Conservation (phyloP, 371 early-diverging fungal species). For the Mucor lusitanicus region DNA sequence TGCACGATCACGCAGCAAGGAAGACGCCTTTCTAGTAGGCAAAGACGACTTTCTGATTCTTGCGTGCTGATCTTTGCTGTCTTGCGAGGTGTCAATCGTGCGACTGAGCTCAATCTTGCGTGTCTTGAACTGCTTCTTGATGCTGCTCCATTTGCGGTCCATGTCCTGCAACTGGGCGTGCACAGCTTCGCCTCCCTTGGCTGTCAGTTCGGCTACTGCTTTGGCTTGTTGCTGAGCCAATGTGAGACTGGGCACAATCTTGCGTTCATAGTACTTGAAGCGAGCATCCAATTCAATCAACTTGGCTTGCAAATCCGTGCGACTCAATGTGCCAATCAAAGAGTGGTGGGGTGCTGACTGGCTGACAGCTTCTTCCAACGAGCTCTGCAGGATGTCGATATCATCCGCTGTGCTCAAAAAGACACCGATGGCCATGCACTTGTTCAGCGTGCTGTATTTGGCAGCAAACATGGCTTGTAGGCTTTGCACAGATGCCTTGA, state of each 20-base stretch:
- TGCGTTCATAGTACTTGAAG: constrained; percentile 56
- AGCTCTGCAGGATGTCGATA: constrained; percentile 37
- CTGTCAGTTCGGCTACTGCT: not conserved
- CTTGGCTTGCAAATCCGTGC: constrained; percentile 53
- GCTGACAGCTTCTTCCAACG: constrained; percentile 45
- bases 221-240: constrained; percentile 20
- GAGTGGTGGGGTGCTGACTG: constrained; percentile 22
- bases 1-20: constrained; percentile 27
- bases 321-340: not conserved
- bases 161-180: constrained; percentile 17
- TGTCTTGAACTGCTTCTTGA: constrained; percentile 32
- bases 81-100: constrained; percentile 25
- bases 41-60: constrained; percentile 44
- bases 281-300: constrained; percentile 56
- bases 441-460: constrained; percentile 29
- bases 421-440: constrained; percentile 26
- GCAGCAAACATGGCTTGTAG: constrained; percentile 12
- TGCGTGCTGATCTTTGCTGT: constrained; percentile 10
- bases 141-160: constrained; percentile 20
- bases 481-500: constrained; percentile 19
- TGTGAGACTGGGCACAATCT: constrained; percentile 43
- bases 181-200: constrained; percentile 3
- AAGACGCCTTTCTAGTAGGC: constrained; percentile 43
- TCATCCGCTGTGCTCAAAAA: constrained; percentile 40
- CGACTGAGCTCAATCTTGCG: constrained; percentile 36